phyloP scores from a whole-genome alignment of 2,329 filamentous ascomycete genomes.

The Zymoseptoria ardabiliae region DNA sequence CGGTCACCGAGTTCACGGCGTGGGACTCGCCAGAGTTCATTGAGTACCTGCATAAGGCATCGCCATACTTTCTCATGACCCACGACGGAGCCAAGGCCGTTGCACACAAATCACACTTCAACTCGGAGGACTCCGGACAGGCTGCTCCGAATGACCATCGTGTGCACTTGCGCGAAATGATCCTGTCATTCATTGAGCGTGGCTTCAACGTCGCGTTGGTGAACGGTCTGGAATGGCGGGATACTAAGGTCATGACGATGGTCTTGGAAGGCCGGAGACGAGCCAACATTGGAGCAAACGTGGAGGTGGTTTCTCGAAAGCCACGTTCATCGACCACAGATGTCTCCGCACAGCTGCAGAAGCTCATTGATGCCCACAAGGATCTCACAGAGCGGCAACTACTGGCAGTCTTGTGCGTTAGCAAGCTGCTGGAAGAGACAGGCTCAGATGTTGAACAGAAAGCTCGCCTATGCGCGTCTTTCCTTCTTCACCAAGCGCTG shows the following conservation, averaged over 20 bases:
- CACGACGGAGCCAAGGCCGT: conserved; percentile 50
- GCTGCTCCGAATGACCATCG: conserved; percentile 12
- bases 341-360: conserved; percentile 9
- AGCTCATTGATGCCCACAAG: background rate
- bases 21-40: conserved; percentile 45
- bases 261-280: conserved; percentile 32
- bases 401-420: conserved; percentile 21
- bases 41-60: conserved; percentile 47
- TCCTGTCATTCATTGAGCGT: conserved; percentile 48
- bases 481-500: conserved; percentile 27
- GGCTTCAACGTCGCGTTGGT: conserved; percentile 57
- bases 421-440: conserved; percentile 12
- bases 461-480: conserved; percentile 15
- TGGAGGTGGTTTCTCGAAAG: conserved; percentile 7
- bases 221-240: conserved; percentile 55
- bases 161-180: conserved; percentile 39
- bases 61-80: conserved; percentile 61
- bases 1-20: conserved; percentile 43
- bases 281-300: background rate
- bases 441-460: conserved; percentile 1
- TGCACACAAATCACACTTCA: conserved; percentile 16
- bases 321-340: conserved; percentile 1
- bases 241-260: conserved; percentile 54
- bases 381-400: conserved; percentile 22
- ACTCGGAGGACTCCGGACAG: conserved; percentile 1